phyloP scores from a whole-genome alignment of 805 yeast genomes.

The Starmerella vaccinii region DNA sequence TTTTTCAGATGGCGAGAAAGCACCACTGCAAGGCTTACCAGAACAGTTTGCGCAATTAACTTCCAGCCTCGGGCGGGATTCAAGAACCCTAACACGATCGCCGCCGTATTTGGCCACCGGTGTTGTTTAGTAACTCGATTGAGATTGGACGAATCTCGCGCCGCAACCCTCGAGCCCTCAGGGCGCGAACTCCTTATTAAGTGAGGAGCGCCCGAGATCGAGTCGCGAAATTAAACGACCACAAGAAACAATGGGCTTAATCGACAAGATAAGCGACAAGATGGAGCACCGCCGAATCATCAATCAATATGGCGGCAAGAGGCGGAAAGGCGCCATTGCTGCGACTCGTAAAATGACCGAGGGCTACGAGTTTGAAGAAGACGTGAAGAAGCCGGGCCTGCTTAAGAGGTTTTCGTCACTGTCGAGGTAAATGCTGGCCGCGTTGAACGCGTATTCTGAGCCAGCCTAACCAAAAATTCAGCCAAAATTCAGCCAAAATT shows the following conservation, averaged over 20 bases:
- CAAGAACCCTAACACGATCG: not conserved
- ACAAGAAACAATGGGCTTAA: constrained; percentile 15
- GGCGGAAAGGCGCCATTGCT: constrained; percentile 24
- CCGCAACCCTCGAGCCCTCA: constrained; percentile 5
- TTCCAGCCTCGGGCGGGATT: not conserved
- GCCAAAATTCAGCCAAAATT: not conserved
- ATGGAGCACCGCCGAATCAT: constrained; percentile 26
- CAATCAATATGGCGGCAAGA: constrained; percentile 24
- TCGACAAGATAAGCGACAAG: constrained; percentile 22
- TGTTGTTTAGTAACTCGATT: constrained; percentile 7
- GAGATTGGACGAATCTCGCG: not conserved
- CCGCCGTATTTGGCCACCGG: not conserved
- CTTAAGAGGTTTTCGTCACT: constrained; percentile 11
- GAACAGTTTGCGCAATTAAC: not conserved
- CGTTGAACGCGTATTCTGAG: too few species aligned
- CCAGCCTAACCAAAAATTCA: too few species aligned
- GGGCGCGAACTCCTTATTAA: constrained; percentile 4
- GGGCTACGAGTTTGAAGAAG: constrained; percentile 26
- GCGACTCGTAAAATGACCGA: constrained; percentile 24
- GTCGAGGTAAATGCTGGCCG: not conserved
- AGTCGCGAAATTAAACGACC: not conserved
- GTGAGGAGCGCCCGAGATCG: not conserved
- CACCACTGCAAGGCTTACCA: not conserved
- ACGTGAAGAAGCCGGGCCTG: constrained; percentile 18
- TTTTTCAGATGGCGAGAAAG: not conserved